Percentiles rank a stretch among this genome's conserved stretches.
Conservation (phyloP, 495 filamentous ascomycete species). For the Apiosordaria backusii region DNA sequence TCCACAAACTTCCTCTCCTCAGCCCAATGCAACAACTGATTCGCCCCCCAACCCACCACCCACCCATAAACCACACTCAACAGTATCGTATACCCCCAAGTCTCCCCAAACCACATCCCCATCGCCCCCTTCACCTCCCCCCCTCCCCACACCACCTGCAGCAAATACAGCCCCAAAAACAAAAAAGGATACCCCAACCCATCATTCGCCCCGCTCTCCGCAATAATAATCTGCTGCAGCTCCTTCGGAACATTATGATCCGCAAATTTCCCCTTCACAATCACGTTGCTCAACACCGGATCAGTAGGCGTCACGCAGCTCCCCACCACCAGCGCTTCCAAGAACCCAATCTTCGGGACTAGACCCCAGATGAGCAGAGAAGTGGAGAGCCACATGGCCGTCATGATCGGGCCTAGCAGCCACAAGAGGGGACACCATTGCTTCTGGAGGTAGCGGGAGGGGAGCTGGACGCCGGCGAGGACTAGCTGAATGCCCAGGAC, state of each 20-base stretch:
- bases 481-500: conserved; percentile 91
- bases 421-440: conserved; percentile 78
- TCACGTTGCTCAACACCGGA: conserved; percentile 82
- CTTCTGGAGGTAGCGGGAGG: conserved; percentile 72
- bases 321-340: conserved; percentile 74
- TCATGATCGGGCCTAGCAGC: conserved; percentile 83
- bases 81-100: conserved; percentile 78
- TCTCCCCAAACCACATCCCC: conserved; percentile 81
- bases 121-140: conserved; percentile 61
- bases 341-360: conserved; percentile 67
- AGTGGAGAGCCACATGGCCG: conserved; percentile 82
- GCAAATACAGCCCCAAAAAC: conserved; percentile 77
- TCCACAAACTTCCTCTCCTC: conserved; percentile 81
- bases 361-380: conserved; percentile 75
- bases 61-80: conserved; percentile 76
- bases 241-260: conserved; percentile 82
- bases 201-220: conserved; percentile 89
- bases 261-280: conserved; percentile 91
- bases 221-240: conserved; percentile 81
- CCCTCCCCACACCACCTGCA: conserved; percentile 61
- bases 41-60: conserved; percentile 73
- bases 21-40: conserved; percentile 78
- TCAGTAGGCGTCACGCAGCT: conserved; percentile 91
- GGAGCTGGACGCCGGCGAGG: conserved; percentile 86
- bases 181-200: conserved; percentile 92